phyloP scores from a whole-genome alignment of 106 monocot species.

The Acorus gramineus region DNA sequence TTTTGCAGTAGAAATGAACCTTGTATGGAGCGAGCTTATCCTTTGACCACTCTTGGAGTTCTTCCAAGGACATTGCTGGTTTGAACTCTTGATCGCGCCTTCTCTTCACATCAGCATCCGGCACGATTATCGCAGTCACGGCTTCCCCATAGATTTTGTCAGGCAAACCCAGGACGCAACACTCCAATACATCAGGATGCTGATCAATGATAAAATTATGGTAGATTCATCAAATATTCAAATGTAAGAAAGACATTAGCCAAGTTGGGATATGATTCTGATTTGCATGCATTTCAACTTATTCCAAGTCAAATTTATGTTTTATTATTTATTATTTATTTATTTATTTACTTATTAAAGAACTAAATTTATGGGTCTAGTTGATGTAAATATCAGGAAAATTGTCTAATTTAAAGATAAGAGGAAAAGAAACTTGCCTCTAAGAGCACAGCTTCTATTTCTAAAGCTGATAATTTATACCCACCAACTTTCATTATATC shows the following conservation, averaged over 20 bases:
- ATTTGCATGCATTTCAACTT: too few species aligned
- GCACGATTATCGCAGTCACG: slow-evolving; percentile 75
- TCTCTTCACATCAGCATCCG: slow-evolving; percentile 27
- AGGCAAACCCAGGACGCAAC: slow-evolving; percentile 71
- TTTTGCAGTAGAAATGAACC: slow-evolving; percentile 22
- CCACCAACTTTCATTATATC: slow-evolving; percentile 99
- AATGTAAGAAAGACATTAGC: too few species aligned
- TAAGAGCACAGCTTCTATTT: slow-evolving; percentile 83
- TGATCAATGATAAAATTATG: slow-evolving; percentile 13
- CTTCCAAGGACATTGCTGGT: slow-evolving; percentile 56
- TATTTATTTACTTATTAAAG: too few species aligned
- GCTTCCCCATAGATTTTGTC: slow-evolving; percentile 87
- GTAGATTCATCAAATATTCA: background rate
- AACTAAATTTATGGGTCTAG: too few species aligned
- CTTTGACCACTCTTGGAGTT: slow-evolving; percentile 62
- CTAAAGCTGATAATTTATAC: slow-evolving; percentile 90
- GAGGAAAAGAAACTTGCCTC: slow-evolving; percentile 46
- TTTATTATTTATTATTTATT: too few species aligned
- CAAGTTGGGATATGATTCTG: too few species aligned
- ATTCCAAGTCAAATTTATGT: too few species aligned
- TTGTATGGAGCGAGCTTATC: slow-evolving; percentile 94
- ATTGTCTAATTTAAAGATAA: background rate
- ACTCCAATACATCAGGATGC: slow-evolving; percentile 75
- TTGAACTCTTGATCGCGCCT: slow-evolving; percentile 27
- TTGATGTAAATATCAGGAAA: too few species aligned